These are phyloP conservation scores for Colletotrichum simmondsii DNA, from an alignment of 2,329 filamentous ascomycete genomes.

Conservation along the genomic window DNA sequence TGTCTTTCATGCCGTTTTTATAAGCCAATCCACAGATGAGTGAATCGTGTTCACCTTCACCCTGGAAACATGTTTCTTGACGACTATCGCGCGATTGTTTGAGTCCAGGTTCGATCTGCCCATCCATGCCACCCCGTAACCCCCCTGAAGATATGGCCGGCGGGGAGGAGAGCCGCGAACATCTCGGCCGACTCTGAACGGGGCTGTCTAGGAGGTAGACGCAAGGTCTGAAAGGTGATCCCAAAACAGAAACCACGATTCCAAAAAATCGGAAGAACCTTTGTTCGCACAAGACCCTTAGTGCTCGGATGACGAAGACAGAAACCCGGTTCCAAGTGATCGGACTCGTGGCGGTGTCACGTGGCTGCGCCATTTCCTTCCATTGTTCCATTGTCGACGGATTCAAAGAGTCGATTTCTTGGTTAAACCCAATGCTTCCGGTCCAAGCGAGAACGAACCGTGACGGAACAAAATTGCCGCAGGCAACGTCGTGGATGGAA, in stretches of 20 bases:
- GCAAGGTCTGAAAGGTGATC: background rate
- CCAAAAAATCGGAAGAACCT: background rate
- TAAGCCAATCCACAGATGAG: background rate
- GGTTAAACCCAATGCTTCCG: background rate
- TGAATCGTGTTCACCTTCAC: background rate
- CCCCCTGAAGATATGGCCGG: background rate
- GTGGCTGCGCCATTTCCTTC: background rate
- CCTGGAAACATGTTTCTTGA: background rate
- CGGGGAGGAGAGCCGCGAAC: background rate
- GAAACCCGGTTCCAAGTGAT: background rate
- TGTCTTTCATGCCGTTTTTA: background rate
- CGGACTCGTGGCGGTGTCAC: background rate
- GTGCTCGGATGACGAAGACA: background rate
- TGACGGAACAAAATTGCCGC: background rate
- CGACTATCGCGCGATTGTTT: background rate
- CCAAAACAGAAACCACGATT: background rate
- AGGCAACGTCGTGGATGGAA: background rate
- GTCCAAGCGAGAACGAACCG: background rate
- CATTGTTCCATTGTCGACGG: background rate
- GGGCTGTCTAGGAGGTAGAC: background rate
- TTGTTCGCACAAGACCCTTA: background rate
- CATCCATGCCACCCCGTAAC: background rate
- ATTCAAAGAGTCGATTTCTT: background rate
- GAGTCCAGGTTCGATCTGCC: background rate
- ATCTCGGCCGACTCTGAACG: background rate